Conservation (phyloP, 352 stramenopile genomes). For the Phytophthora lateralis region DNA sequence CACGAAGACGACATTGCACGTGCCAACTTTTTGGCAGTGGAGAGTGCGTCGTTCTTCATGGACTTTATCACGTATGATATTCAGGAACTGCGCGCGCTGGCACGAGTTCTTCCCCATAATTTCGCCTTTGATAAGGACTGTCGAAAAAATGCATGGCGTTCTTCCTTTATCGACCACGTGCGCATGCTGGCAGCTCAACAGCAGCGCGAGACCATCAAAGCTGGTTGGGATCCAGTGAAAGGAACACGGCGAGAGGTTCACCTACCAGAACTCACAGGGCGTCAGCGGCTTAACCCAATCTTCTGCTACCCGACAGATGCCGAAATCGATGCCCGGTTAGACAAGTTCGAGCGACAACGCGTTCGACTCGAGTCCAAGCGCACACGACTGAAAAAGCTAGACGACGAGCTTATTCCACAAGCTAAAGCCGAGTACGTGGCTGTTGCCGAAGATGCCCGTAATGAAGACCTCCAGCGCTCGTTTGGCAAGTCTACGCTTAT, state of each 20-base stretch:
- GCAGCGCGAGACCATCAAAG: conserved; percentile 58
- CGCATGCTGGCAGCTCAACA: conserved; percentile 60
- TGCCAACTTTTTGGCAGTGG: conserved; percentile 74
- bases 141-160: conserved; percentile 65
- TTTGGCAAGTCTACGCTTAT: conserved; percentile 76
- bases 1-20: conserved; percentile 70
- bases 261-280: conserved; percentile 61
- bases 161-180: conserved; percentile 71
- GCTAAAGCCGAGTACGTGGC: conserved; percentile 81
- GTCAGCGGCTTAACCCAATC: conserved; percentile 67
- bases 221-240: conserved; percentile 63
- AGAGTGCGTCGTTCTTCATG: conserved; percentile 64
- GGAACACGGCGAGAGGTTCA: conserved; percentile 48
- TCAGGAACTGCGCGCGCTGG: conserved; percentile 62
- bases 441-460: conserved; percentile 72
- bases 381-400: conserved; percentile 41
- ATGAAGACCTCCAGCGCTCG: conserved; percentile 59
- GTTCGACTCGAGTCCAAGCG: conserved; percentile 53
- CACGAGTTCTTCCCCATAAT: conserved; percentile 47
- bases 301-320: conserved; percentile 72
- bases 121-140: conserved; percentile 85
- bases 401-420: conserved; percentile 59
- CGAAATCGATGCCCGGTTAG: conserved; percentile 61
- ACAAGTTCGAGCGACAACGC: conserved; percentile 66
- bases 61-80: conserved; percentile 76